Evolutionary conservation across 2,329 filamentous ascomycete genomes (phyloP).

Genomic region (Paradendryphiella salina): DNA sequence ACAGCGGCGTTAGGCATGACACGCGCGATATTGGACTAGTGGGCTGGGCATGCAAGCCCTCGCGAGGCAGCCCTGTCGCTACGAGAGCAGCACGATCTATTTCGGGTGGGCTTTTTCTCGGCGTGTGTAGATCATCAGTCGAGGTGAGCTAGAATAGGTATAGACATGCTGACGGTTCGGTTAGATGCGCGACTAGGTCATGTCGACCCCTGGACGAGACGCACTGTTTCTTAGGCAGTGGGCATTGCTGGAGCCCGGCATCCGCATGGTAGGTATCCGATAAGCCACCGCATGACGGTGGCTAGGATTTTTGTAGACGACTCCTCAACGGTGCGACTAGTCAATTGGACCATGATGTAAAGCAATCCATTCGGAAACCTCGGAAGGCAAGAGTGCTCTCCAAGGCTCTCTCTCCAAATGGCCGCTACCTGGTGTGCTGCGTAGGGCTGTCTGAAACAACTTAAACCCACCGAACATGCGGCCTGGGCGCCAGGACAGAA

Average conservation of each 20-base stretch:
- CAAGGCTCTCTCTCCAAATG: background rate
- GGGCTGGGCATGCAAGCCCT: constrained; percentile 32
- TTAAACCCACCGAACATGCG: background rate
- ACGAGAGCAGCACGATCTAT: constrained; percentile 23
- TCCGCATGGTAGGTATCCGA: constrained; percentile 1
- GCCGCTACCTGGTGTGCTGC: background rate
- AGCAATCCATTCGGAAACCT: background rate
- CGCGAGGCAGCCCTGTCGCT: constrained; percentile 20
- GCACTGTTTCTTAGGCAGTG: constrained; percentile 19
- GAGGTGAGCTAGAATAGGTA: constrained; percentile 12
- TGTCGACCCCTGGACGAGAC: constrained; percentile 9
- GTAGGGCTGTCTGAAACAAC: background rate
- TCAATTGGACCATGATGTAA: background rate
- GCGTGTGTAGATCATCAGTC: constrained; percentile 24
- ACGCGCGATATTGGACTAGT: constrained; percentile 30
- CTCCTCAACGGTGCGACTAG: background rate
- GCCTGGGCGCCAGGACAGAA: background rate
- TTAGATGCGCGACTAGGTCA: constrained; percentile 17
- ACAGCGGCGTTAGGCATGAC: constrained; percentile 28
- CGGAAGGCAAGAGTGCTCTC: background rate
- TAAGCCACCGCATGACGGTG: background rate
- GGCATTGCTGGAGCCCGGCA: constrained; percentile 24
- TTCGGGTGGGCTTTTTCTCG: constrained; percentile 20
- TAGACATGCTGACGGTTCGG: constrained; percentile 1
- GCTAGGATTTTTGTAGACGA: background rate